phyloP scores from a whole-genome alignment of 163 green algal species.

The Scenedesmus sp. region DNA sequence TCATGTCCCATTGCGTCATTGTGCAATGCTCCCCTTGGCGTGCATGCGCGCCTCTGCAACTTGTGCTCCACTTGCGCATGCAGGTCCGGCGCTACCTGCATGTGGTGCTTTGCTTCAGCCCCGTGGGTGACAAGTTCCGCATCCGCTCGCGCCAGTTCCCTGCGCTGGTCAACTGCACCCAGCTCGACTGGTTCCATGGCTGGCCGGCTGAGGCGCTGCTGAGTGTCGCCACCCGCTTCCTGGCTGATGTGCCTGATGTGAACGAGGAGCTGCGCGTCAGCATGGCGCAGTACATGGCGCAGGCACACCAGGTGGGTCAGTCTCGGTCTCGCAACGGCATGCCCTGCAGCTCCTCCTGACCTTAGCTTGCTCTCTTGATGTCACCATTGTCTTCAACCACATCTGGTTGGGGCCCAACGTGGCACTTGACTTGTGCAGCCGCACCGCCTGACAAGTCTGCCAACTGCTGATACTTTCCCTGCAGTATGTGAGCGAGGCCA shows the following conservation, averaged over 20 bases:
- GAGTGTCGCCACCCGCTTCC: conserved; percentile 86
- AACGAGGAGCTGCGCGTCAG: conserved; percentile 79
- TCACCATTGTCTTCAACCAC: too few species aligned
- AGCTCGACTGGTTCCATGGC: conserved; percentile 90
- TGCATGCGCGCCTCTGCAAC: too few species aligned
- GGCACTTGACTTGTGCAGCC: not conserved
- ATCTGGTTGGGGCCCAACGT: too few species aligned
- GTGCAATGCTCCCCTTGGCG: too few species aligned
- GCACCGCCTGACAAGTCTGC: not conserved
- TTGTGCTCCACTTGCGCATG: too few species aligned
- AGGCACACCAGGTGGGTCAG: conserved; percentile 75
- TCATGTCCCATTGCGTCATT: too few species aligned
- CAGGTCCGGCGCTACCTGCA: conserved; percentile 88
- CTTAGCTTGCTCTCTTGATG: too few species aligned
- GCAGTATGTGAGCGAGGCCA: conserved; percentile 79
- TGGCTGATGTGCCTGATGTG: conserved; percentile 84
- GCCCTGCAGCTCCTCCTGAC: too few species aligned
- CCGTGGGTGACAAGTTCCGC: conserved; percentile 93
- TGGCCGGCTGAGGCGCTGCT: conserved; percentile 93
- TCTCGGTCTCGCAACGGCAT: too few species aligned
- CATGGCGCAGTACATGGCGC: conserved; percentile 93
- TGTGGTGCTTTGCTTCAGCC: conserved; percentile 95
- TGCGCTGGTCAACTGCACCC: conserved; percentile 89
- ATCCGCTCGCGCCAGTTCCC: conserved; percentile 89
- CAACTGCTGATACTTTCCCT: not conserved